phyloP scores from a whole-genome alignment of 805 yeast species.

The Sporopachydermia lactativora region DNA sequence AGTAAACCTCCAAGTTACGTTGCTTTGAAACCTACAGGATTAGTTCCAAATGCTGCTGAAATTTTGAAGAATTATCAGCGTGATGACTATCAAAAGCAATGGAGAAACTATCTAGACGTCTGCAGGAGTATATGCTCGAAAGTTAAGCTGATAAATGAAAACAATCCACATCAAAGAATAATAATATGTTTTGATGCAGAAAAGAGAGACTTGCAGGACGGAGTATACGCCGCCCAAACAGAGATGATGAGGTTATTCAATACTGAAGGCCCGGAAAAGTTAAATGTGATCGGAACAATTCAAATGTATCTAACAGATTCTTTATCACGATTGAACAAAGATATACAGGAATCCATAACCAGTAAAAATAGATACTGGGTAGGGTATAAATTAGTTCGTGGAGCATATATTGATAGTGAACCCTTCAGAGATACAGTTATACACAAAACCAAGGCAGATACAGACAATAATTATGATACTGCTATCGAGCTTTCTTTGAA shows the following conservation, averaged over 20 bases:
- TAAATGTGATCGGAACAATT: constrained; percentile 77
- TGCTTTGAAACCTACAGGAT: constrained; percentile 88
- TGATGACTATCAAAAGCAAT: constrained; percentile 34
- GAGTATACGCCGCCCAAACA: constrained; percentile 84
- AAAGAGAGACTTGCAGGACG: constrained; percentile 74
- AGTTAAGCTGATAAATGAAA: constrained; percentile 14
- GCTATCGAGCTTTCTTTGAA: constrained; percentile 53
- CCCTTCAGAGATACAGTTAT: constrained; percentile 52
- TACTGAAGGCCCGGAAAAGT: constrained; percentile 33
- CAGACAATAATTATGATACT: constrained; percentile 64
- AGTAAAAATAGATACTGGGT: constrained; percentile 43
- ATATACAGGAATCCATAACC: constrained; percentile 47
- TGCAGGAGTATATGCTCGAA: constrained; percentile 51
- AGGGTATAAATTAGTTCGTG: constrained; percentile 86
- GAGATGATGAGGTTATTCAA: constrained; percentile 63
- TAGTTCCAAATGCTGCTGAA: constrained; percentile 61
- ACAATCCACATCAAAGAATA: constrained; percentile 52
- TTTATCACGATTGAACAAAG: constrained; percentile 41
- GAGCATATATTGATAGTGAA: constrained; percentile 91
- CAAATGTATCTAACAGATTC: constrained; percentile 83
- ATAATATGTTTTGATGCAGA: constrained; percentile 69
- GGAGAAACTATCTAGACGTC: constrained; percentile 47
- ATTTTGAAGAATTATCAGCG: constrained; percentile 48
- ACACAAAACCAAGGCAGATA: constrained; percentile 59
- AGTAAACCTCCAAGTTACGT: constrained; percentile 68